A percentile compares a stretch with the other conserved stretches of the same genome.
These are phyloP conservation scores for Fusarium udum DNA, from an alignment of 2,329 filamentous ascomycete genomes.

Conservation along the genomic window DNA sequence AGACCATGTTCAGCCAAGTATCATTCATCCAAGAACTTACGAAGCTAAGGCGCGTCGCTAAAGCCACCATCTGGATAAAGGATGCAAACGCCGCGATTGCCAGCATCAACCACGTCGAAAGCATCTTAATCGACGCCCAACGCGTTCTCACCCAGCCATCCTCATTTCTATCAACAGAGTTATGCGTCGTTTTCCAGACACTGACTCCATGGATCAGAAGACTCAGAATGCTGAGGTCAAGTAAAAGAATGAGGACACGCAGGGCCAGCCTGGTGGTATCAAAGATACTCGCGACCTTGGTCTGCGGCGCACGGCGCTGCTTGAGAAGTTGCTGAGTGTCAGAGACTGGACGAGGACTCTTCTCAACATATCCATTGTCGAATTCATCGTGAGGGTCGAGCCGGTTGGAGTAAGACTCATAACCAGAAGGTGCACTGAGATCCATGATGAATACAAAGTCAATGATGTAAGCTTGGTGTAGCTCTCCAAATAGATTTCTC, in stretches of 20 bases:
- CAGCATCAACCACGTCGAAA: conserved; percentile 13
- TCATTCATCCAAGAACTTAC: background rate
- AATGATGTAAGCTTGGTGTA: background rate
- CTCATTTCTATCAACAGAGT: conserved; percentile 10
- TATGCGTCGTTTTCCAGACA: conserved; percentile 10
- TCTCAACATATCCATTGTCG: background rate
- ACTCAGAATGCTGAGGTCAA: conserved; percentile 5
- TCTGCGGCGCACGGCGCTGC: background rate
- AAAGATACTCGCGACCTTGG: background rate
- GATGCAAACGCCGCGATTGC: background rate
- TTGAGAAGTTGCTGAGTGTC: background rate
- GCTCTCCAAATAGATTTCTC: background rate
- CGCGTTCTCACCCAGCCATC: conserved; percentile 10
- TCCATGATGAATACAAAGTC: background rate
- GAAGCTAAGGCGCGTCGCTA: background rate
- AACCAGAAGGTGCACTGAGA: background rate
- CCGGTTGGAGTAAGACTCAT: conserved; percentile 13
- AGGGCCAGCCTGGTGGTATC: background rate
- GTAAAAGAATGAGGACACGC: background rate
- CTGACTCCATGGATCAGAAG: background rate
- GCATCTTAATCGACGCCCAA: conserved; percentile 4
- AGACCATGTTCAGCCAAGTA: background rate
- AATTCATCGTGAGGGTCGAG: conserved; percentile 13
- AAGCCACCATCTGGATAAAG: background rate
- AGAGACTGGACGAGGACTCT: background rate